phyloP scores from a whole-genome alignment of 2,329 filamentous ascomycete genomes.

The Colletotrichum euphorbiae region DNA sequence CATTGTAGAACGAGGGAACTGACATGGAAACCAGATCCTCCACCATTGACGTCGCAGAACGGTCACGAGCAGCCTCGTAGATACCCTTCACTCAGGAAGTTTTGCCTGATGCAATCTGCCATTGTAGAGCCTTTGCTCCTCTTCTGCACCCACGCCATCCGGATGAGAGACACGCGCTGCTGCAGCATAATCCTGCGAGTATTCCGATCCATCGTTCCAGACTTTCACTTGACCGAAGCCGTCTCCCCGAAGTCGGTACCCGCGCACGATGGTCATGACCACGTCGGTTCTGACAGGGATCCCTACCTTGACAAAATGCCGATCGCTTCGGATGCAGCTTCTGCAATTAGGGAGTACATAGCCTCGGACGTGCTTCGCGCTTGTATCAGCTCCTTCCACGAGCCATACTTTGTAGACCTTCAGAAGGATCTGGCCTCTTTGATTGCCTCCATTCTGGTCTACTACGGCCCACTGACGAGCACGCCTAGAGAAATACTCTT shows the following conservation, averaged over 20 bases:
- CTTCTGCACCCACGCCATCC: conserved; percentile 91
- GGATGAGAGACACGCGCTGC: conserved; percentile 89
- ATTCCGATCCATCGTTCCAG: conserved; percentile 85
- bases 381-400: conserved; percentile 89
- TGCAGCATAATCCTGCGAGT: conserved; percentile 87
- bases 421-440: conserved; percentile 91
- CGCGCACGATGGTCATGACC: conserved; percentile 44
- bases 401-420: conserved; percentile 95
- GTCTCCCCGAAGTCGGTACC: conserved; percentile 44
- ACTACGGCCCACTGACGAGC: conserved; percentile 76
- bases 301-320: conserved; percentile 54
- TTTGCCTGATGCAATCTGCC: conserved; percentile 81
- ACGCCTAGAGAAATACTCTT: conserved; percentile 83
- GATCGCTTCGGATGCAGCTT: conserved; percentile 65
- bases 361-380: conserved; percentile 89
- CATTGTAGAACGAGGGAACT: neutral
- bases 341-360: conserved; percentile 88
- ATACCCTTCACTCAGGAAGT: conserved; percentile 77
- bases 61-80: conserved; percentile 48
- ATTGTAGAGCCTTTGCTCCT: conserved; percentile 90
- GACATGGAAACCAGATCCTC: conserved; percentile 47
- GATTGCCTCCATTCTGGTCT: conserved; percentile 85
- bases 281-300: conserved; percentile 34
- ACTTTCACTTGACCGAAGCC: conserved; percentile 66
- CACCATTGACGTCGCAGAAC: conserved; percentile 45